Evolutionary conservation across 2,329 filamentous ascomycete species (phyloP), one percentile per base, ranked within the genome.

Genomic region (Acrodontium crateriforme): DNA sequence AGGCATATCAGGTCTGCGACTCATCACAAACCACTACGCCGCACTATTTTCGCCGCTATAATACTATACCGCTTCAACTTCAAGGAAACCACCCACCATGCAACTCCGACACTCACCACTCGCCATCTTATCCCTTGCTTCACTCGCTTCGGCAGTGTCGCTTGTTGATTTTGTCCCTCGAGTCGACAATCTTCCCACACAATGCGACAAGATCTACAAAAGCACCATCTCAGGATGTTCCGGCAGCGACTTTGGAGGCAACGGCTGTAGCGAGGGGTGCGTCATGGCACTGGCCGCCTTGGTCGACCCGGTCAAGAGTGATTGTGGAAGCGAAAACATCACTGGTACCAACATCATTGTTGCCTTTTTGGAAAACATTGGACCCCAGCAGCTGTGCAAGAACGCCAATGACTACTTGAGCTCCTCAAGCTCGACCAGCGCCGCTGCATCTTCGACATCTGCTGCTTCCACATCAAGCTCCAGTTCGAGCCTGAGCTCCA

Each of bases 111-210:
- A 13, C 24, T 42, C 16, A 12, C 27, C 18, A 14, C 17, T 31
- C 28, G 35, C 37, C 29, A 34, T 41, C 9, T 25, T 49, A 8
- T 40, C 46, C 32, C 40, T 50, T 9, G 41, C 47, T 4, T 28
- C 34, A 7, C 27, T 42, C 9, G 32, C 42, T 11, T 31, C 44
- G 24, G 45, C 58, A n/a, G 55, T 62, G 21, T 53, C 54, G 13
- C 57, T 65, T 19, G 44, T 53, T 16, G 56, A 59, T 42, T 64
- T 65, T 41, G 52, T 50, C 2, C 59, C 59, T 12, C 49, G 52
- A 19, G 49, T 58, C 37, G 42, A 51, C 5, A 47, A 53, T 31
- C 53, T 63, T 4, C 53, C 57, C 4, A 20, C 40, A 9, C 28
- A 38, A 13, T 65, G 62, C 38, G 30, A 54, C 22, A 36, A 37